Evolutionary conservation across 2,329 filamentous ascomycete genomes (phyloP).

Genomic region (Capronia coronata): DNA sequence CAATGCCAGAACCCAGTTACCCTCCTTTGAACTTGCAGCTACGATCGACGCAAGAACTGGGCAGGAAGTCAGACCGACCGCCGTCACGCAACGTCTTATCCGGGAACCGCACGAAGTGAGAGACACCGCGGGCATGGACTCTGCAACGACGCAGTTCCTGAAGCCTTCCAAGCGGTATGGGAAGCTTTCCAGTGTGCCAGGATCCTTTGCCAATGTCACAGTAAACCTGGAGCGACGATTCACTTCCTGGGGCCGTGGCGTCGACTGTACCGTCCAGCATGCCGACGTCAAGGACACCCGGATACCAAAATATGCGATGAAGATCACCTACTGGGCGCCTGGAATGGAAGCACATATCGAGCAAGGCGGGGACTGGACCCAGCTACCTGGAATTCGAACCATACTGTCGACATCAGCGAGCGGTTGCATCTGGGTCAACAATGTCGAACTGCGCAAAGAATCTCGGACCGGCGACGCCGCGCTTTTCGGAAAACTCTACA

Average conservation of each 20-base stretch:
- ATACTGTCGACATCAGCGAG: constrained; percentile 76
- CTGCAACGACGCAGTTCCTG: constrained; percentile 27
- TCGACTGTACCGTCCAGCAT: constrained; percentile 62
- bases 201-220: constrained; percentile 58
- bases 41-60: constrained; percentile 42
- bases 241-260: constrained; percentile 70
- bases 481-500: constrained; percentile 62
- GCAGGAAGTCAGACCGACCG: constrained; percentile 26
- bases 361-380: constrained; percentile 51
- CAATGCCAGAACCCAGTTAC: constrained; percentile 1
- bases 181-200: constrained; percentile 57
- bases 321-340: constrained; percentile 66
- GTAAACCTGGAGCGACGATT: constrained; percentile 61
- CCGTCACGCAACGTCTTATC: constrained; percentile 23
- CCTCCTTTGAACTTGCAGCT: constrained; percentile 33
- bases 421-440: constrained; percentile 70
- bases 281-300: constrained; percentile 57
- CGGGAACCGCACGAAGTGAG: constrained; percentile 8
- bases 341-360: constrained; percentile 57
- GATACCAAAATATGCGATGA: constrained; percentile 75
- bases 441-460: constrained; percentile 54
- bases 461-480: constrained; percentile 47
- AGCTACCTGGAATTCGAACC: constrained; percentile 52
- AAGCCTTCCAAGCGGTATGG: constrained; percentile 49
- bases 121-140: constrained; percentile 12